Base-by-base conservation (phyloP, 2,329 filamentous ascomycete species). In the Fusarium haematococcum region DNA sequence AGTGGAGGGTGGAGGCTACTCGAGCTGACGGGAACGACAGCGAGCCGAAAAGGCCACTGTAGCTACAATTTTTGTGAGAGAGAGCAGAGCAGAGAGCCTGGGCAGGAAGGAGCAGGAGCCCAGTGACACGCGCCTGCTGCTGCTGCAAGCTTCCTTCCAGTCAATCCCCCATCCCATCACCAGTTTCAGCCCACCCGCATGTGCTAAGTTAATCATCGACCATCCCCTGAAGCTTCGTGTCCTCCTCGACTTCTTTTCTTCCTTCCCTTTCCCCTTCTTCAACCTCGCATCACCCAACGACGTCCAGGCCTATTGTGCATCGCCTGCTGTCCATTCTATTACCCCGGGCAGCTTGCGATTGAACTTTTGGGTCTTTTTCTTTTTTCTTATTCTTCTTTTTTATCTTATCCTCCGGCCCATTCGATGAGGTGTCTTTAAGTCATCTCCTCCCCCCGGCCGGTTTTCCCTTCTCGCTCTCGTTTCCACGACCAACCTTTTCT, bases 41-140 rank as follows among this genome's bases (percentile, higher is more conserved):
- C 52, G 32, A 75, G 61, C 67, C 69, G 78, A 81, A 81, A 71
- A 83, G 81, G 81, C 81, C 81, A 83, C 80, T 82, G 81, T 82
- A 83, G 81, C 81, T 82, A 82, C 81, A 82, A 80, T 78, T 81
- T 78, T 67, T 57, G 63, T 63, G 32, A 39, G 20, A 23, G 41
- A 45, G 41, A 45, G 35, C 35, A 37, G 14, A 35, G 33, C 6
- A 33, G 33, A 35, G 33, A 35, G 13, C 14, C 33, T 35, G 33
- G 33, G 33, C 14, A 35, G n/a, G 32, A 37, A 27, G 18, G 48
- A 63, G 27, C 48, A 52, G 48, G 27, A 52, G 25, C 48, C 27
- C 48, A 32, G 64, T 65, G 71, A 72, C 68, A 69, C 69, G 63
- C 63, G 68, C 65, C 59, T 68, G 65, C 63, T 74, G 62, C n/a